Evolutionary conservation across 1,284 basidiomycete species (phyloP), one percentile per base, ranked within the genome.

Genomic region (Leccinum variabile): DNA sequence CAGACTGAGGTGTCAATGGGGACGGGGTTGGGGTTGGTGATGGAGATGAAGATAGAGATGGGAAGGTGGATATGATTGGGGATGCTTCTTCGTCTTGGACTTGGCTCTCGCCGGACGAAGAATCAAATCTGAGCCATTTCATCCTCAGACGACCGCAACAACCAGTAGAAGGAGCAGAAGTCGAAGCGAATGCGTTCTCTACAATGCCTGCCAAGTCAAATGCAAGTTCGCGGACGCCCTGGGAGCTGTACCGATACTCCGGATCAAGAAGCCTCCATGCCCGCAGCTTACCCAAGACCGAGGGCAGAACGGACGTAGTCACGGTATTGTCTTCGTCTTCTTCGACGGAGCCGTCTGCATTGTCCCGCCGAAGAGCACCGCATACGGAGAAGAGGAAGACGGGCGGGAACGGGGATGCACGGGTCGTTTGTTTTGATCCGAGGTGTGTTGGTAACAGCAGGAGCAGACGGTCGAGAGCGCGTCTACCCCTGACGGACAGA

Each of bases 371-470:
- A 41, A 72, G 58, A 37, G n/a, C 33, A 3, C 63, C 56, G 46
- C 72, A 70, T 13, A 74, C 69, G n/a, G 72, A 62, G 49, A 68
- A 67, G 49, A 74, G 66, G 25, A 73, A 52, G 16, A 57, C n/a
- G 13, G 71, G 63, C 11, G 63, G 49, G 33, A 72, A 63, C 5
- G 37, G 25, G 14, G 59, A 37, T 11, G 11, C 2, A 8, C 13
- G 33, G 8, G 64, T 54, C 3, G 54, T 52, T 4, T 52, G 14
- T 25, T 58, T 59, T 3, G 61, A 56, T 3, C 58, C 35, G 56
- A 72, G 60, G 57, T 60, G 28, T 35, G 60, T 55, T 6, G 62
- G 56, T 13, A 74, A 52, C 5, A 74, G 16, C 8, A 50, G n/a
- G 52, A 72, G 60, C 8, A 72, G 60, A 28, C 63, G 58, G 50